Evolutionary conservation across 2,329 filamentous ascomycete species (phyloP), one percentile per base, ranked within the genome.

Genomic region (Conoideocrella luteorostrata): DNA sequence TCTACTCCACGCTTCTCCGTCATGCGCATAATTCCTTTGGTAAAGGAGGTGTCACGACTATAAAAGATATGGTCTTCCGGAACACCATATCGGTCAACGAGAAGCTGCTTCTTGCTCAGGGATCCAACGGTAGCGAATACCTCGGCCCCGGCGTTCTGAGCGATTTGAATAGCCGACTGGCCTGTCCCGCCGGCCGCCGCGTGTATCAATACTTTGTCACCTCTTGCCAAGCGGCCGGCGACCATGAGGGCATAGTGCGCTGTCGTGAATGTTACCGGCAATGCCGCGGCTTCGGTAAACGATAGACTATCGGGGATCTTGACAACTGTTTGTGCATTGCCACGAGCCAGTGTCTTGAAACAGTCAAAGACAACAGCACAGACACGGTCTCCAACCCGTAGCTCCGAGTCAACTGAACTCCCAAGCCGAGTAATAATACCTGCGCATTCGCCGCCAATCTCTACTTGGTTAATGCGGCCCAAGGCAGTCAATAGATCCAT

Each of bases 91-190:
- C 41, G 39, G 0, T 52, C 43, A 5, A 48, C 51, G 7, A 65
- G 26, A 7, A 60, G 39, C 6, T 56, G 39, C 9, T 46, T 49
- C 45, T 64, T 62, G 18, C 54, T 54, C 12, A 46, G 9, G 7
- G 50, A 53, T 9, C 54, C 48, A 18, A 58, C 59, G 0, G 63
- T 64, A 3, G 48, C 50, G 39, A 56, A 64, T 2, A 66, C 48
- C 9, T 56, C 47, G 9, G 52, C 51, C 12, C 51, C 51, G 23
- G 48, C 15, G 3, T 40, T 24, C 20, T 44, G 44, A 7, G 46
- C 46, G 17, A 56, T 15, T 11, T 46, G 30, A 32, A 56, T 52
- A 12, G 49, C 45, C 2, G 49, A 50, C 24, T 50, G 45, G 4
- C 55, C 55, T 10, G 52, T 46, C 12, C 39, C 50, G 28, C 50